Evolutionary conservation across 2,329 filamentous ascomycete species (phyloP).

Genomic region (Dactylellina drechsleri): DNA sequence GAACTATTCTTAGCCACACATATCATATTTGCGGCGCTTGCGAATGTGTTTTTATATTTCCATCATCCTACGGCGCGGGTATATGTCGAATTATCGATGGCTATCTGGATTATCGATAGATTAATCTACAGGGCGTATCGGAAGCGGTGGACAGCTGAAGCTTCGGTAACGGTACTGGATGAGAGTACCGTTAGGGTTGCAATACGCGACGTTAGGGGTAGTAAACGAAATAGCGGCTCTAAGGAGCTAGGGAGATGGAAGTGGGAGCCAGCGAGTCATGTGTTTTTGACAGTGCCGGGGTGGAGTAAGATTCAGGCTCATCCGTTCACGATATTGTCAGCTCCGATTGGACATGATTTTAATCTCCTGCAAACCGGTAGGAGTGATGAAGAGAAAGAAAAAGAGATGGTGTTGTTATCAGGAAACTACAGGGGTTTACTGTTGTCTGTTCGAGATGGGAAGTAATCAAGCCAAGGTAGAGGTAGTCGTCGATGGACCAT

Average conservation of each 20-base stretch:
- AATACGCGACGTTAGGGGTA: constrained; percentile 21
- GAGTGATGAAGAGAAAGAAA: background rate
- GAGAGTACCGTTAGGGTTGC: constrained; percentile 35
- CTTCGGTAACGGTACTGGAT: constrained; percentile 21
- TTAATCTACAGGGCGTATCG: constrained; percentile 63
- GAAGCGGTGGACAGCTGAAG: constrained; percentile 32
- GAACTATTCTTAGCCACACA: constrained; percentile 72
- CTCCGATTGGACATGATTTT: constrained; percentile 63
- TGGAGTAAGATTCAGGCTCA: constrained; percentile 71
- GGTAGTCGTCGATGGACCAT: constrained; percentile 72
- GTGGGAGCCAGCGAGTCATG: constrained; percentile 72
- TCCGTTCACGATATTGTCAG: constrained; percentile 74
- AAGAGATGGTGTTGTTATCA: constrained; percentile 67
- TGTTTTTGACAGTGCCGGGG: constrained; percentile 71
- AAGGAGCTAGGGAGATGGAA: constrained; percentile 6
- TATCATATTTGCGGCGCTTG: constrained; percentile 68
- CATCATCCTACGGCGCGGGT: constrained; percentile 68
- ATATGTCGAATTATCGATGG: constrained; percentile 68
- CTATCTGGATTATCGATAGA: constrained; percentile 70
- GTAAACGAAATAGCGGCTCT: background rate
- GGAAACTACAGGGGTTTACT: constrained; percentile 71
- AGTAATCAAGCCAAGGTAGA: constrained; percentile 58
- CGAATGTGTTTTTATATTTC: constrained; percentile 69
- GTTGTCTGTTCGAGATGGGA: constrained; percentile 25
- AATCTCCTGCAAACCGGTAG: background rate